A percentile compares a stretch with the other conserved stretches of the same genome.
These are phyloP conservation scores for Trametes cingulata DNA, from an alignment of 768 basidiomycete genomes.

Conservation along the genomic window DNA sequence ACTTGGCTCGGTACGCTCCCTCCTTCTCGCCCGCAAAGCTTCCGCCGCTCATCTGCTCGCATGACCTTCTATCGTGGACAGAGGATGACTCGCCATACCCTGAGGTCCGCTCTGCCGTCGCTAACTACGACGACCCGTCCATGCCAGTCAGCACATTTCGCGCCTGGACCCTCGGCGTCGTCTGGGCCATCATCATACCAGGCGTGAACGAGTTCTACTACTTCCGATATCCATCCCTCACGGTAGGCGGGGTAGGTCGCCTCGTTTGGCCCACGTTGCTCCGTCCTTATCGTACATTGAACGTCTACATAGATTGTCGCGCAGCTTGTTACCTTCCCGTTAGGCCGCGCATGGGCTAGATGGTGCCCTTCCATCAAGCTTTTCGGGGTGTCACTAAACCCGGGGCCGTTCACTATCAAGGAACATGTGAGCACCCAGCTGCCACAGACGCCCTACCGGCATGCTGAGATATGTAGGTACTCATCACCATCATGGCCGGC, in stretches of 20 bases:
- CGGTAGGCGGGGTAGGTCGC: constrained; percentile 36
- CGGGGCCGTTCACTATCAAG: constrained; percentile 77
- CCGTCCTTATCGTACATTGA: background rate
- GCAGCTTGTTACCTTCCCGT: constrained; percentile 67
- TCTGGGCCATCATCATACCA: constrained; percentile 58
- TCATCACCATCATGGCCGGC: constrained; percentile 71
- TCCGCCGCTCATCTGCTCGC: background rate
- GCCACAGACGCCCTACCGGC: constrained; percentile 38
- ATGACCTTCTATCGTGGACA: constrained; percentile 12
- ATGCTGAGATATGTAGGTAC: constrained; percentile 42
- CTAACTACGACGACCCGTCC: constrained; percentile 67
- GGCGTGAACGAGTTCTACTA: constrained; percentile 54
- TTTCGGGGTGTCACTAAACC: constrained; percentile 65
- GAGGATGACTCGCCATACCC: constrained; percentile 85
- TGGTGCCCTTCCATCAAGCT: constrained; percentile 52
- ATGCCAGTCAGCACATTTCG: constrained; percentile 70
- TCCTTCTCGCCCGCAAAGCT: background rate
- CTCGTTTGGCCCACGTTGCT: constrained; percentile 25
- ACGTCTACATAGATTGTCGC: constrained; percentile 52
- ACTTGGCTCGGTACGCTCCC: constrained; percentile 24
- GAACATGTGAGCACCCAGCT: constrained; percentile 53
- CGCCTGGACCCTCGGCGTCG: constrained; percentile 70
- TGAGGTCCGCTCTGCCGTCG: constrained; percentile 77
- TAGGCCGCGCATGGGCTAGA: constrained; percentile 68
- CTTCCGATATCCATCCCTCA: constrained; percentile 46